These are phyloP conservation scores for Umbilicus rupestris DNA, from an alignment of 164 flowering plant genomes.

Conservation along the genomic window DNA sequence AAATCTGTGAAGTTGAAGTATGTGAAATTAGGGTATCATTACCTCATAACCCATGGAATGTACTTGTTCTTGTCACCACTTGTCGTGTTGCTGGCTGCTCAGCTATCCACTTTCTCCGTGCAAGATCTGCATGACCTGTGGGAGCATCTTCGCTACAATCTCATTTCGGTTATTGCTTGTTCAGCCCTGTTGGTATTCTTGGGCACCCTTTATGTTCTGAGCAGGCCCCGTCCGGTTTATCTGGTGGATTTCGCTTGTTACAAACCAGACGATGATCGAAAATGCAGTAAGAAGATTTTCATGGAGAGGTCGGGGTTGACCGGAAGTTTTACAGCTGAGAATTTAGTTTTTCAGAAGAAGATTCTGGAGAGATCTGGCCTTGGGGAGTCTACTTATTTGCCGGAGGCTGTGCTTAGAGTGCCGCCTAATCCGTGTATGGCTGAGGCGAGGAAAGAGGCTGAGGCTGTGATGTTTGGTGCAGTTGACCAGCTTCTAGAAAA, in stretches of 20 bases:
- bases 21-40: constrained; percentile 44
- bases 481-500: constrained; percentile 48
- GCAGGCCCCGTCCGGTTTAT: constrained; percentile 63
- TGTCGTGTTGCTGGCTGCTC: constrained; percentile 24
- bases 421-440: constrained; percentile 69
- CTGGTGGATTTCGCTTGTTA: constrained; percentile 57
- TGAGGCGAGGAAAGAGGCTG: constrained; percentile 57
- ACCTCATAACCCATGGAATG: constrained; percentile 37
- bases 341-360: constrained; percentile 47
- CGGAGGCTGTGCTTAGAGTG: constrained; percentile 45
- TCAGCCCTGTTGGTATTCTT: constrained; percentile 45
- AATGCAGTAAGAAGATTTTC: constrained; percentile 46
- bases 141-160: constrained; percentile 33
- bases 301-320: constrained; percentile 37
- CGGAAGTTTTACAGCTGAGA: constrained; percentile 32
- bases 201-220: constrained; percentile 48
- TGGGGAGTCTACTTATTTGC: constrained; percentile 50
- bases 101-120: constrained; percentile 21
- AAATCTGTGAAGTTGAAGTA: constrained; percentile 40
- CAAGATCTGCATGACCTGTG: constrained; percentile 26
- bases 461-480: constrained; percentile 57
- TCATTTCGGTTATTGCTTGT: constrained; percentile 28
- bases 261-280: constrained; percentile 48
- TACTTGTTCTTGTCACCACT: constrained; percentile 26
- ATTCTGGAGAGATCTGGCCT: constrained; percentile 57